These are phyloP conservation scores for Helotiales sp. DNA, from an alignment of 2,329 filamentous ascomycete species.

Conservation along the genomic window DNA sequence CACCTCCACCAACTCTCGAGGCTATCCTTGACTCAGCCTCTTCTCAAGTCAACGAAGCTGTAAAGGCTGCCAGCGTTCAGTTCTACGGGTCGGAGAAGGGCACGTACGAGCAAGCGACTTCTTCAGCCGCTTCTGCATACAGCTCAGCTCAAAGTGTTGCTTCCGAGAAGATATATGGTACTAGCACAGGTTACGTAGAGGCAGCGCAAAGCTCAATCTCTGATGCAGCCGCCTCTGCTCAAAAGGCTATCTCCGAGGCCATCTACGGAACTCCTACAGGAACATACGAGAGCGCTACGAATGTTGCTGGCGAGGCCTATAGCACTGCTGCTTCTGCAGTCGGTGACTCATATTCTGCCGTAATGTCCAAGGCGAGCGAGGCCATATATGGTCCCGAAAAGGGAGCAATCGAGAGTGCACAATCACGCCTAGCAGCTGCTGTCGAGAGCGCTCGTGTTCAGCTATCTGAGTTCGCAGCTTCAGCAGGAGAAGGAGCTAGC, in stretches of 20 bases:
- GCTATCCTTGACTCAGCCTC: conserved; percentile 56
- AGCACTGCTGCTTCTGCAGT: conserved; percentile 23
- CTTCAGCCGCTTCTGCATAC: conserved; percentile 53
- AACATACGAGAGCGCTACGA: conserved; percentile 22
- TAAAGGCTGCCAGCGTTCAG: conserved; percentile 57
- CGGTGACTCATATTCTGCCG: conserved; percentile 23
- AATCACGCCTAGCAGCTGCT: conserved; percentile 28
- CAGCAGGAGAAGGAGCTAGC: conserved; percentile 35
- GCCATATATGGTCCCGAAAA: conserved; percentile 31
- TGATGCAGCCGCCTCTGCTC: conserved; percentile 54
- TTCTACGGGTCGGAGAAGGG: conserved; percentile 58
- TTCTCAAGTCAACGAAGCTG: conserved; percentile 56
- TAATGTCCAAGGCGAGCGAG: conserved; percentile 20
- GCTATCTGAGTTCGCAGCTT: conserved; percentile 28
- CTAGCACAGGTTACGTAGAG: conserved; percentile 50
- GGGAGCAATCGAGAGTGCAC: conserved; percentile 33
- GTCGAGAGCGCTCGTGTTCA: conserved; percentile 32
- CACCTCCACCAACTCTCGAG: conserved; percentile 57
- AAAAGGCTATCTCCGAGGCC: conserved; percentile 54
- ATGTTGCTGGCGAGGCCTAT: conserved; percentile 21
- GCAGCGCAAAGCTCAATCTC: conserved; percentile 53
- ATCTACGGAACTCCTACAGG: conserved; percentile 56
- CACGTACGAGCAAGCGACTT: conserved; percentile 52
- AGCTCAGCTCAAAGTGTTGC: conserved; percentile 48
- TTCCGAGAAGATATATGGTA: conserved; percentile 56